Percentiles rank a stretch among this genome's conserved stretches.
phyloP scores from a whole-genome alignment of 2,329 filamentous ascomycete genomes.

The Cladobotryum protrusum region DNA sequence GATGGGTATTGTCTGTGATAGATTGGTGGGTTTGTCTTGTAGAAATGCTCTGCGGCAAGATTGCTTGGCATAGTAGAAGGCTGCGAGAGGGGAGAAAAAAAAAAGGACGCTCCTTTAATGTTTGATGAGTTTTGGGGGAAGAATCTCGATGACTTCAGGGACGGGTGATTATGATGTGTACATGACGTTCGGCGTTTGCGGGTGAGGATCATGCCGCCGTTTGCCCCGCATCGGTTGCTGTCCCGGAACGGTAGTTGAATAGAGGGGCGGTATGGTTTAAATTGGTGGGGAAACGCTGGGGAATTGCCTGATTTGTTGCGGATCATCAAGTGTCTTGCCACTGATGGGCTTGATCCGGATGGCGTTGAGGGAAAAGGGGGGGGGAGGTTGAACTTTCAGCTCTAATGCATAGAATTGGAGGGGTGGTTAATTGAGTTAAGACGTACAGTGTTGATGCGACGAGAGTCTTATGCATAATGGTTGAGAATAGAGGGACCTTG shows the following conservation, averaged over 20 bases:
- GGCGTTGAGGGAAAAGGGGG: too few relatives aligned
- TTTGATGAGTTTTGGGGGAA: background rate
- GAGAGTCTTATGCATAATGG: too few relatives aligned
- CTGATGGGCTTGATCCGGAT: too few relatives aligned
- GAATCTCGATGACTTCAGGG: constrained; percentile 4
- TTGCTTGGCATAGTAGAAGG: background rate
- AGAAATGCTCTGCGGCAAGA: background rate
- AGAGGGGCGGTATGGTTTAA: background rate
- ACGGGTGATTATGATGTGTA: constrained; percentile 5
- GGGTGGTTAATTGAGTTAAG: too few relatives aligned
- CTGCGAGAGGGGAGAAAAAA: background rate
- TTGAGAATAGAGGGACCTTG: too few relatives aligned
- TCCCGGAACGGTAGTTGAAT: background rate
- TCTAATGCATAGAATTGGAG: too few relatives aligned
- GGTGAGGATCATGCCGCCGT: background rate
- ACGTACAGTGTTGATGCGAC: too few relatives aligned
- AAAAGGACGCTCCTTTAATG: background rate
- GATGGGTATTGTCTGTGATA: background rate
- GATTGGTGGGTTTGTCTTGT: background rate
- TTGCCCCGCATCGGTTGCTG: background rate
- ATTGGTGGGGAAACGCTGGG: too few relatives aligned
- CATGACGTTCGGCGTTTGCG: constrained; percentile 4
- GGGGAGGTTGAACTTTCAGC: too few relatives aligned
- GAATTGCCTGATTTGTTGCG: too few relatives aligned
- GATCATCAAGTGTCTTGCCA: too few relatives aligned